Conservation (phyloP, 805 yeast genomes). For the Candida nemodendra region DNA sequence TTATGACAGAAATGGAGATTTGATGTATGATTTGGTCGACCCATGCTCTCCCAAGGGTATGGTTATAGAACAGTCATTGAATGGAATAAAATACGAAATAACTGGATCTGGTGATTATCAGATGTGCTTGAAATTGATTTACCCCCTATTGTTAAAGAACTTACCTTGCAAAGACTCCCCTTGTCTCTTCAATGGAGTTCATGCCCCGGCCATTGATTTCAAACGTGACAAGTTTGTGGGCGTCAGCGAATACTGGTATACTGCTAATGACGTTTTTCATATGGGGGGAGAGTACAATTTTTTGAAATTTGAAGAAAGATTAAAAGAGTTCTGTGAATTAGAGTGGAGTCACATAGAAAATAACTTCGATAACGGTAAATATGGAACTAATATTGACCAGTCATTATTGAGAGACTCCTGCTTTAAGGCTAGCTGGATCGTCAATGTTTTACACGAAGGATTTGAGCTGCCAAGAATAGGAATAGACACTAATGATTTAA, state of each 20-base stretch:
- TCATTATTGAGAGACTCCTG: slow-evolving; percentile 73
- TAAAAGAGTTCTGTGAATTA: slow-evolving; percentile 70
- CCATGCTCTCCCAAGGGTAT: slow-evolving; percentile 81
- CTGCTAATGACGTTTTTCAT: slow-evolving; percentile 86
- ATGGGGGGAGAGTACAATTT: slow-evolving; percentile 89
- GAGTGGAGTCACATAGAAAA: slow-evolving; percentile 61
- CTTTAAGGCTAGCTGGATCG: slow-evolving; percentile 93
- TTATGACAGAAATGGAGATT: slow-evolving; percentile 46
- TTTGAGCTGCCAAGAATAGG: slow-evolving; percentile 79
- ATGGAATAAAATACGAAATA: slow-evolving; percentile 48
- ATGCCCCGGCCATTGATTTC: slow-evolving; percentile 86
- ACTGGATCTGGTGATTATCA: slow-evolving; percentile 79
- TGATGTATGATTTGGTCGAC: slow-evolving; percentile 52
- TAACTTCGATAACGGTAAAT: slow-evolving; percentile 52
- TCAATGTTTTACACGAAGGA: slow-evolving; percentile 87
- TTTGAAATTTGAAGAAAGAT: slow-evolving; percentile 60
- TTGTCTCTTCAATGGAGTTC: slow-evolving; percentile 92
- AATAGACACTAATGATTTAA: slow-evolving; percentile 40
- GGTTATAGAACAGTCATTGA: slow-evolving; percentile 43
- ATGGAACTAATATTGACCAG: slow-evolving; percentile 52
- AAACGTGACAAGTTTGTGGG: slow-evolving; percentile 83
- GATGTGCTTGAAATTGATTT: slow-evolving; percentile 65
- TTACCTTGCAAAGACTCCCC: slow-evolving; percentile 85
- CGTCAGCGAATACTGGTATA: slow-evolving; percentile 95
- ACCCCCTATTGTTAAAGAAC: slow-evolving; percentile 75